Conservation (phyloP, 2,329 filamentous ascomycete species). For the Fusarium subglutinans region DNA sequence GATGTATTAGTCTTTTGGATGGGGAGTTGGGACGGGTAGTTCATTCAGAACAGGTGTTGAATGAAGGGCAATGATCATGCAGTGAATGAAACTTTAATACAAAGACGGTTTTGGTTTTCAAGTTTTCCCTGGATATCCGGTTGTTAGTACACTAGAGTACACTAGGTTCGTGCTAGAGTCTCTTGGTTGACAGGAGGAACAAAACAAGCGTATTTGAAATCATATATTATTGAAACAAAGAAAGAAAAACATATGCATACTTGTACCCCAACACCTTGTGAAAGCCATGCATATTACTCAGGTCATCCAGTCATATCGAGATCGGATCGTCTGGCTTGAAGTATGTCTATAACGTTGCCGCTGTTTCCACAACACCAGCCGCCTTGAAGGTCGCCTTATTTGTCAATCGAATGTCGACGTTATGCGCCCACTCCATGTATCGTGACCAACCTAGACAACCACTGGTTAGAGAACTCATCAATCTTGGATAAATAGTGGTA, state of each 20-base stretch:
- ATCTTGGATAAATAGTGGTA: not conserved
- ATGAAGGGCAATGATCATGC: slow-evolving; percentile 29
- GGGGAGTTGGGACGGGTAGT: not conserved
- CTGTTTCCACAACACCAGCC: slow-evolving; percentile 70
- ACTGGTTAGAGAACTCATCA: slow-evolving; percentile 20
- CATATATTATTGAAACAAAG: slow-evolving; percentile 29
- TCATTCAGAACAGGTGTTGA: slow-evolving; percentile 15
- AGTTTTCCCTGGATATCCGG: not conserved
- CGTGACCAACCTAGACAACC: slow-evolving; percentile 79
- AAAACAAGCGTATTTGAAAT: not conserved
- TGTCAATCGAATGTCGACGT: slow-evolving; percentile 75
- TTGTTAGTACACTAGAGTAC: too few relatives aligned
- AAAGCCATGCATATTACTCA: slow-evolving; percentile 24
- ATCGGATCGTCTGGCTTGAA: not conserved
- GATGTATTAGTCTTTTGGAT: slow-evolving; percentile 16
- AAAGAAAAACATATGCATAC: not conserved
- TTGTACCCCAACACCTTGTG: slow-evolving; percentile 36
- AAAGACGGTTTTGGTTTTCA: not conserved
- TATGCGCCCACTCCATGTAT: slow-evolving; percentile 94
- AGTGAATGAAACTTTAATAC: slow-evolving; percentile 21
- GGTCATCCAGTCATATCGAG: not conserved
- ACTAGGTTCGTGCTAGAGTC: not conserved
- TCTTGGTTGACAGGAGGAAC: not conserved
- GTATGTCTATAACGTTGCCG: slow-evolving; percentile 58
- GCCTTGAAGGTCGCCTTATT: slow-evolving; percentile 71